Evolutionary conservation across 2,329 filamentous ascomycete genomes (phyloP).

Genomic region (Trichophyton benhamiae): DNA sequence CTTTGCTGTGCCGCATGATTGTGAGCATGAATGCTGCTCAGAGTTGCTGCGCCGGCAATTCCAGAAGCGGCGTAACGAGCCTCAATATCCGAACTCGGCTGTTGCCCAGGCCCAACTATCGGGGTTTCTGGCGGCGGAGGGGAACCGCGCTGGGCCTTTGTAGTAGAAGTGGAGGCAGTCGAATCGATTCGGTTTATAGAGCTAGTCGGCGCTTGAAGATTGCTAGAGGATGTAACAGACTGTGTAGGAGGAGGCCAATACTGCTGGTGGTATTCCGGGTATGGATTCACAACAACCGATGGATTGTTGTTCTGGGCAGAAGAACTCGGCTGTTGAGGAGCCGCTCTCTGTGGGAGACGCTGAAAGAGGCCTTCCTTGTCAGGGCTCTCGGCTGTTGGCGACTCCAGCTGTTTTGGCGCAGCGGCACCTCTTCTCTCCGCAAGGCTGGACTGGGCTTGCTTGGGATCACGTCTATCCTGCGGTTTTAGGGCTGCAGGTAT

Average conservation of each 20-base stretch:
- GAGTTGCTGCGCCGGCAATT: constrained; percentile 72
- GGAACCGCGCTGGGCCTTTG: constrained; percentile 78
- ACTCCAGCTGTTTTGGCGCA: constrained; percentile 72
- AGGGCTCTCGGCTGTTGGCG: constrained; percentile 60
- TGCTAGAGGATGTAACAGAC: constrained; percentile 11
- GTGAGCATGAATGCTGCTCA: constrained; percentile 61
- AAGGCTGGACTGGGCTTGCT: constrained; percentile 46
- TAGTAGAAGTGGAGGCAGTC: constrained; percentile 86
- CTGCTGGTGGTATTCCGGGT: constrained; percentile 46
- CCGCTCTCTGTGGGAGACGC: constrained; percentile 38
- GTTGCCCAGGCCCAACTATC: constrained; percentile 56
- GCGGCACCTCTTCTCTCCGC: constrained; percentile 64
- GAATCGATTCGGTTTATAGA: constrained; percentile 56
- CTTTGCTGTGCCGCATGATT: constrained; percentile 73
- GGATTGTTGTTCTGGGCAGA: constrained; percentile 14
- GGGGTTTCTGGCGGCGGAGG: constrained; percentile 92
- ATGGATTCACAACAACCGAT: constrained; percentile 26
- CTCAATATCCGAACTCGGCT: constrained; percentile 73
- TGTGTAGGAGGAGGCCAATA: constrained; percentile 46
- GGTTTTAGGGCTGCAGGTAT: constrained; percentile 32
- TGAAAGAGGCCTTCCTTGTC: constrained; percentile 74
- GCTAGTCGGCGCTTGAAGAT: constrained; percentile 40
- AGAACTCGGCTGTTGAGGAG: constrained; percentile 16
- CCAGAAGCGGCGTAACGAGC: constrained; percentile 82
- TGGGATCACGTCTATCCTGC: constrained; percentile 40